These are phyloP conservation scores for Alternaria alternata DNA, from an alignment of 2,329 filamentous ascomycete species.

Conservation along the genomic window DNA sequence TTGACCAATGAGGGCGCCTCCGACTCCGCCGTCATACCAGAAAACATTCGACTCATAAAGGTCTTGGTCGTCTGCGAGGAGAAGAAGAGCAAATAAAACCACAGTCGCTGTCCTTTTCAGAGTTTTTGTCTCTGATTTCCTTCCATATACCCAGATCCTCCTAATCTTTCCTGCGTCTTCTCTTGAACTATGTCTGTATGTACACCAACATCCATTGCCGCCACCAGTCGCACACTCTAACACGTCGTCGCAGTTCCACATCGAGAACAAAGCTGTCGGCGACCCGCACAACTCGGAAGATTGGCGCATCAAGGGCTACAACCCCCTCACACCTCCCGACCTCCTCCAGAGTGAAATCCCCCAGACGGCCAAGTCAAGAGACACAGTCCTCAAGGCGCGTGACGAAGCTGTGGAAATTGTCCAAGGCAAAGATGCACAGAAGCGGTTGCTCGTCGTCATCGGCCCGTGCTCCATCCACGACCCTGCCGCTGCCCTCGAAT, in stretches of 20 bases:
- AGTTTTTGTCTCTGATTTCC: neutral
- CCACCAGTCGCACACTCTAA: constrained; percentile 15
- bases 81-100: constrained; percentile 12
- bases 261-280: constrained; percentile 60
- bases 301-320: constrained; percentile 77
- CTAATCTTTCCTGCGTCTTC: neutral
- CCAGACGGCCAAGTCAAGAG: constrained; percentile 59
- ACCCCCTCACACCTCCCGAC: constrained; percentile 89
- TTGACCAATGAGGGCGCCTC: constrained; percentile 36
- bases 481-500: constrained; percentile 86
- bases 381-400: constrained; percentile 67
- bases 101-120: constrained; percentile 2
- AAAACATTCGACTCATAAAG: constrained; percentile 40
- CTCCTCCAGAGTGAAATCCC: constrained; percentile 93
- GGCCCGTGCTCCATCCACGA: constrained; percentile 98
- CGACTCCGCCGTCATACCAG: constrained; percentile 32
- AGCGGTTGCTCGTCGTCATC: constrained; percentile 78
- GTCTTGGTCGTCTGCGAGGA: constrained; percentile 21
- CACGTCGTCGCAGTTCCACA: constrained; percentile 54
- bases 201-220: constrained; percentile 13
- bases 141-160: neutral
- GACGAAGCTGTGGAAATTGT: constrained; percentile 69
- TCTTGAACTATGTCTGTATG: constrained; percentile 38
- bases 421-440: constrained; percentile 64
- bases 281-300: constrained; percentile 60